Percentiles rank a stretch among this genome's conserved stretches.
Evolutionary conservation across 495 filamentous ascomycete genomes (phyloP).

Genomic region (Neurospora sp.): DNA sequence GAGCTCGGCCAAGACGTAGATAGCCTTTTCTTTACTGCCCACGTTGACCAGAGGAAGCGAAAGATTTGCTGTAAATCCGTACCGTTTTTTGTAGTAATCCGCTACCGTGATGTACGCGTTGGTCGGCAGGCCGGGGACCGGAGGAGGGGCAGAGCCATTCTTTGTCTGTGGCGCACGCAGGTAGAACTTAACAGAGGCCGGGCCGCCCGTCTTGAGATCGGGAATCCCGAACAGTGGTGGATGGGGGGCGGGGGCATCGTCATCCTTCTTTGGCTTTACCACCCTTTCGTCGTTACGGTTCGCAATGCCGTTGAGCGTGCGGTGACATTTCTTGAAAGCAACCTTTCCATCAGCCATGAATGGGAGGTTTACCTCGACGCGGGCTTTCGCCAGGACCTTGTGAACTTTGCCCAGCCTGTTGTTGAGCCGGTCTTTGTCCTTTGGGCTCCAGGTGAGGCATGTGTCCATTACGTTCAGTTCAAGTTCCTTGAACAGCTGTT

Average conservation of each 20-base stretch:
- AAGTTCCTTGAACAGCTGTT: constrained; percentile 10
- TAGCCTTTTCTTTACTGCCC: constrained; percentile 46
- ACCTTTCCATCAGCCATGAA: not conserved
- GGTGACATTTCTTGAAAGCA: constrained; percentile 6
- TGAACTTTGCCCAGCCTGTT: constrained; percentile 13
- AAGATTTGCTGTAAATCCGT: constrained; percentile 17
- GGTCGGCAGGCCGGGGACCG: constrained; percentile 1
- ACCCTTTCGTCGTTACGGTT: constrained; percentile 2
- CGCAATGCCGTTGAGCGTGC: constrained; percentile 42
- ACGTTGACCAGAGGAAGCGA: constrained; percentile 59
- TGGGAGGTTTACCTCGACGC: constrained; percentile 31
- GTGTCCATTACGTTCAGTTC: constrained; percentile 1
- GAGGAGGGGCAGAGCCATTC: not conserved
- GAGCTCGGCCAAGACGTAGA: constrained; percentile 58
- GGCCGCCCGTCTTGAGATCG: not conserved
- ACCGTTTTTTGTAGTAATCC: constrained; percentile 16
- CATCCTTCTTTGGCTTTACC: not conserved
- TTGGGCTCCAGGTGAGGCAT: not conserved
- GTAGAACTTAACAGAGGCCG: constrained; percentile 12
- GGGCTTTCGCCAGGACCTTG: constrained; percentile 37
- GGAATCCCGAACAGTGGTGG: not conserved
- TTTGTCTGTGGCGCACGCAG: constrained; percentile 3
- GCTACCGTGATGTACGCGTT: constrained; percentile 19
- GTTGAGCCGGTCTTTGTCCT: not conserved
- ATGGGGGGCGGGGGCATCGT: not conserved